Base-by-base conservation (phyloP, 1,284 basidiomycete species). In the Ganoderma multipileum region DNA sequence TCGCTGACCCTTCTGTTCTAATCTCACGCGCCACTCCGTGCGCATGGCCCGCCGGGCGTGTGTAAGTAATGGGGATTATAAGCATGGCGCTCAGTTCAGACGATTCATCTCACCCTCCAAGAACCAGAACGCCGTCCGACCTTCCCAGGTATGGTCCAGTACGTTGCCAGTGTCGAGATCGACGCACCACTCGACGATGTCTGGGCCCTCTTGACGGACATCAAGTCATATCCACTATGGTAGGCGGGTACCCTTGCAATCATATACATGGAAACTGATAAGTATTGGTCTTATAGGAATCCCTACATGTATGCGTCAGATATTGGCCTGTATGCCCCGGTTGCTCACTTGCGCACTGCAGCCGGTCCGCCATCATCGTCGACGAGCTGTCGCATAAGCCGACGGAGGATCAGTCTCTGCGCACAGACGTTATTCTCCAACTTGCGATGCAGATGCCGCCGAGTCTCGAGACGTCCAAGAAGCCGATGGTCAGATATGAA, bases 151-250 rank as follows among this genome's bases (percentile, higher is more conserved):
- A 81, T 85, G 12, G 82, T 84, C 70, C 67, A 78, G 11, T 76
- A 82, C 16, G 75, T 77, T 5, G 79, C 77, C 6, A 81, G 81
- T 3, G 76, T 78, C 28, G 71, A 81, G 20, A 87, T 86, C 62
- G 79, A 84, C 72, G 83, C 85, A 5, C 81, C 84, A 5, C 69
- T 75, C 16, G 81, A 86, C n/a, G 82, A 78, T 71, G 83, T 85
- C 11, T 86, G 85, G 85, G 70, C 79, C 4, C 75, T 81, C 23
- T 66, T 87, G 30, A 76, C 82, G n/a, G 84, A 86, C 73, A 84
- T 87, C 68, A 73, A 76, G 9, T 80, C 80, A 3, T 87, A 87
- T 73, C 79, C 81, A 38, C 78, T 86, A 77, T 88, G 87, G 87
- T 85, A 36, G 33, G 76, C 65, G 2, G 1, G 20, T 2, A 3